Conservation (phyloP, 805 yeast species). For the Lachancea nothofagi region DNA sequence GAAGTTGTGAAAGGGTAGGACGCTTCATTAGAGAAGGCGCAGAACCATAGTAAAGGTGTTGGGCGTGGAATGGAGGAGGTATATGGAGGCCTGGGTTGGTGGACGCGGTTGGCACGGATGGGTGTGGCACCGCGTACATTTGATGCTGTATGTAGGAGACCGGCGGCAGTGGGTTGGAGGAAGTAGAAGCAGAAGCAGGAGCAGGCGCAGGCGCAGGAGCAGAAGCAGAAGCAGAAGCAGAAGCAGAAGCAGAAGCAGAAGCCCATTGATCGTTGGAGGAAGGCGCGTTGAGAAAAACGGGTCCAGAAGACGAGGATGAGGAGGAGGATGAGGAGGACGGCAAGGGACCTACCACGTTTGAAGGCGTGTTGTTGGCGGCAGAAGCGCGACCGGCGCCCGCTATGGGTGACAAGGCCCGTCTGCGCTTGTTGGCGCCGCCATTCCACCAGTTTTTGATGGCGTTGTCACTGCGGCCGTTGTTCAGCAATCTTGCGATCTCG, state of each 20-base stretch:
- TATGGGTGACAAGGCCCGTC: conserved; percentile 36
- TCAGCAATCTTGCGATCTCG: conserved; percentile 76
- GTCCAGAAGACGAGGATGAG: too few relatives aligned
- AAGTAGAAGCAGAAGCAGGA: background rate
- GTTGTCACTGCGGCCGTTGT: conserved; percentile 75
- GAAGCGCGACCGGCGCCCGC: too few relatives aligned
- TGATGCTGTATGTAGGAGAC: conserved; percentile 3
- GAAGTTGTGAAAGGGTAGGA: background rate
- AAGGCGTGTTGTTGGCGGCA: too few relatives aligned
- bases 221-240: background rate
- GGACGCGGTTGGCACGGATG: background rate
- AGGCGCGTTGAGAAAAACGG: too few relatives aligned
- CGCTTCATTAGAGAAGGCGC: background rate
- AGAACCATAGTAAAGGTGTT: background rate
- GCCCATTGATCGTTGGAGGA: too few relatives aligned
- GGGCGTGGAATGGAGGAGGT: background rate
- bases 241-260: background rate
- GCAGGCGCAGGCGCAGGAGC: conserved; percentile 1
- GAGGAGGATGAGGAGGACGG: too few relatives aligned
- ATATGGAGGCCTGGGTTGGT: background rate
- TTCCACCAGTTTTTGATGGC: conserved; percentile 77
- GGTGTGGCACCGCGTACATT: background rate
- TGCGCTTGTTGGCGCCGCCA: conserved; percentile 82
- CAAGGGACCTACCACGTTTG: too few relatives aligned
- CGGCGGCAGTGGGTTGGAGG: conserved; percentile 3